Evolutionary conservation across 768 basidiomycete species (phyloP), one percentile per base, ranked within the genome.

Genomic region (Gyrodon lividus): DNA sequence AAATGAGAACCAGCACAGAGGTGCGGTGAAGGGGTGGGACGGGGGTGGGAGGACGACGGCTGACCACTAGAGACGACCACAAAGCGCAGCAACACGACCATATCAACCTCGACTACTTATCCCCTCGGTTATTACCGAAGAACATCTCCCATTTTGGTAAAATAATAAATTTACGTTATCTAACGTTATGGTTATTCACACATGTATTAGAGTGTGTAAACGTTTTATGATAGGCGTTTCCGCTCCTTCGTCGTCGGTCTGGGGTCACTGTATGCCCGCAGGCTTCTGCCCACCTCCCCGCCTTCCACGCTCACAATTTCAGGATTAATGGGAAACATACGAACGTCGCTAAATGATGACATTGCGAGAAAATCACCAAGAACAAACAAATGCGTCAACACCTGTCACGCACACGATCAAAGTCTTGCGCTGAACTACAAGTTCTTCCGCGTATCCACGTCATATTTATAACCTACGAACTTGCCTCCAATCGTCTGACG

Each of bases 91-190:
- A 43, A 23, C 52, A 16, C 33, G 12, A 19, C 8, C 16, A 37
- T 45, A 41, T 14, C 22, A 37, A 19, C 43, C 19, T 22, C 31
- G 17, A 35, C 44, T 54, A 59, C 62, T 66, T 65, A 67, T 68
- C 59, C 62, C 33, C 46, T 8, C 46, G 51, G 50, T 33, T 26
- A 68, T 66, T 57, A 59, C 66, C 66, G 60, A 58, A 31, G 26
- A 42, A 26, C 13, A 37, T 16, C 19, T 49, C 35, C 35, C n/a
- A 6, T 37, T 37, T 19, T 19, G 17, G 35, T 37, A 37, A n/a
- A n/a, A n/a, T 17, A 0, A 20, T 23, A 7, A 49, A 48, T 60
- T 55, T 47, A 51, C 50, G 45, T 62, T 55, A 58, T 20, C 47
- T 55, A 48, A 59, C 45, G 1, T 34, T 17, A 35, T 30, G 16